phyloP scores from a whole-genome alignment of 2,329 filamentous ascomycete genomes.

The Talaromyces sp. region DNA sequence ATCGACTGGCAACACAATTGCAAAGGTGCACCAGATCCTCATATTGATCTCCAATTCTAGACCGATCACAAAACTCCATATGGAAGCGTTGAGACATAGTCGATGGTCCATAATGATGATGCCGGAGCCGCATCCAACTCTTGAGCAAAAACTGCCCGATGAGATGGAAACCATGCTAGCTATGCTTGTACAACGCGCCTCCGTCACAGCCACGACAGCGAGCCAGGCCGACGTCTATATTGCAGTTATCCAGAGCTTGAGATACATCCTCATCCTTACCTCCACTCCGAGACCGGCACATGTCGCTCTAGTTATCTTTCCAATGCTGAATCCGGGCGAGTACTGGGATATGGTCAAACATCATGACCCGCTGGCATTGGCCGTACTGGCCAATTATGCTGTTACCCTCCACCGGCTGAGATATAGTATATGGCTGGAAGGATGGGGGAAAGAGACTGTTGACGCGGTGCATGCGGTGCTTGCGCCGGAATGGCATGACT shows the following conservation, averaged over 20 bases:
- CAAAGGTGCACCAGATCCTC: slow-evolving; percentile 9
- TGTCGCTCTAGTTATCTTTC: neutral
- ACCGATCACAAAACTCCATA: slow-evolving; percentile 1
- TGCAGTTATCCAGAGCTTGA: slow-evolving; percentile 1
- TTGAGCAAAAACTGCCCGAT: neutral
- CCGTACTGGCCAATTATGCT: slow-evolving; percentile 12
- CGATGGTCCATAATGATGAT: slow-evolving; percentile 10
- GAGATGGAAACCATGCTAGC: slow-evolving; percentile 10
- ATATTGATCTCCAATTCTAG: slow-evolving; percentile 5
- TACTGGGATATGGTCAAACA: slow-evolving; percentile 9
- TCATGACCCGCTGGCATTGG: slow-evolving; percentile 11
- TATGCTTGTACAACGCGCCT: neutral
- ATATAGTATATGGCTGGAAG: slow-evolving; percentile 10
- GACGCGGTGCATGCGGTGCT: slow-evolving; percentile 7
- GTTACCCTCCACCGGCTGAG: slow-evolving; percentile 5
- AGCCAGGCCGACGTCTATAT: neutral
- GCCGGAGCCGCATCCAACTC: neutral
- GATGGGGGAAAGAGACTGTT: slow-evolving; percentile 11
- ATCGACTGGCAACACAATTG: slow-evolving; percentile 3
- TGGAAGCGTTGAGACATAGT: neutral
- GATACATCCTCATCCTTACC: neutral
- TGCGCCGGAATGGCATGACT: slow-evolving; percentile 10
- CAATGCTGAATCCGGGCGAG: neutral
- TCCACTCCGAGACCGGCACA: neutral
- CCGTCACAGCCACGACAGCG: neutral